Evolutionary conservation across 441 rosid genomes (phyloP).

Genomic region (Flueggea neowawraea): DNA sequence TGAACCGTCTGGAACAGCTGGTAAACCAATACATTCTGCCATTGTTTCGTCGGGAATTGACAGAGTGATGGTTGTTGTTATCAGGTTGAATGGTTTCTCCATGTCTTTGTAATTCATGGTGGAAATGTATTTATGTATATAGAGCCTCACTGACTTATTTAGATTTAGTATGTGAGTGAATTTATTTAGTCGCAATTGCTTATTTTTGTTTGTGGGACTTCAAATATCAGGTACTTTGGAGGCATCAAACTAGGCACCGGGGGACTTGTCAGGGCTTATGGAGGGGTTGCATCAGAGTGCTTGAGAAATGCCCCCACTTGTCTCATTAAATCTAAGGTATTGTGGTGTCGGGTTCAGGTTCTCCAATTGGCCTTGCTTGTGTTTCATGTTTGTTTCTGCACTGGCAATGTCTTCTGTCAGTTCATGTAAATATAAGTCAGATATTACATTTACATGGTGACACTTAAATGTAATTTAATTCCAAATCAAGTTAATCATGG

Average conservation of each 20-base stretch:
- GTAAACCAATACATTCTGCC: constrained; percentile 83
- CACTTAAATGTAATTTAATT: background rate
- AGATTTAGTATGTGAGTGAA: too few relatives aligned
- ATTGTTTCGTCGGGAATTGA: constrained; percentile 84
- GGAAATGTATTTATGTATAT: too few relatives aligned
- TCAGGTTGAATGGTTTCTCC: constrained; percentile 36
- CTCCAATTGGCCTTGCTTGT: too few relatives aligned
- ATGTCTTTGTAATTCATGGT: background rate
- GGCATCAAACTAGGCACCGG: constrained; percentile 93
- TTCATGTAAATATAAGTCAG: too few relatives aligned
- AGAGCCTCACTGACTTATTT: too few relatives aligned
- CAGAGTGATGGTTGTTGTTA: constrained; percentile 91
- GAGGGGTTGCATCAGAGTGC: constrained; percentile 83
- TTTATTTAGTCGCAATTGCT: background rate
- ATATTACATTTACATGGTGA: too few relatives aligned
- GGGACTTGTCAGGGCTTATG: constrained; percentile 88
- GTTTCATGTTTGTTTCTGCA: too few relatives aligned
- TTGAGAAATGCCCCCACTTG: constrained; percentile 68
- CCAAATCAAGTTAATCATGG: background rate
- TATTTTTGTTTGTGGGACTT: background rate
- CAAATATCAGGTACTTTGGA: constrained; percentile 71
- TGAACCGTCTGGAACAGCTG: constrained; percentile 90
- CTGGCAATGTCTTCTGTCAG: too few relatives aligned
- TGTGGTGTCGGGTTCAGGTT: background rate
- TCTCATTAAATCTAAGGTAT: constrained; percentile 78